These are phyloP conservation scores for Leccinum rimulosum DNA, from an alignment of 768 basidiomycete species.

Conservation along the genomic window DNA sequence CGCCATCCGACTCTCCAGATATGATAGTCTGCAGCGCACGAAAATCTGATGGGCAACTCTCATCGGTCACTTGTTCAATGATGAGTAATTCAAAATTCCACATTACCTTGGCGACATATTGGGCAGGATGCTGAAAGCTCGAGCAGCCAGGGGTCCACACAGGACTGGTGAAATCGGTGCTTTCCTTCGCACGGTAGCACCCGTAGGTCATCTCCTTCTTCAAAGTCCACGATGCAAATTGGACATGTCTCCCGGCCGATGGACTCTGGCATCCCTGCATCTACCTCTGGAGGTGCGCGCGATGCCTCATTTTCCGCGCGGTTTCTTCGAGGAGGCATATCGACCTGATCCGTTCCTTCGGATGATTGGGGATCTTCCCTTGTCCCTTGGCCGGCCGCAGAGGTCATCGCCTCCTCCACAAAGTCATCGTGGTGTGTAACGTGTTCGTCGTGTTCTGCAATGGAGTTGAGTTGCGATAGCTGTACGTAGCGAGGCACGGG, in stretches of 20 bases:
- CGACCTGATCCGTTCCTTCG: conserved; percentile 9
- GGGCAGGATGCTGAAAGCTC: conserved; percentile 90
- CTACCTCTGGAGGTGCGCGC: conserved; percentile 14
- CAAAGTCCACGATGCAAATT: conserved; percentile 93
- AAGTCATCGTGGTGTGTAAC: not conserved
- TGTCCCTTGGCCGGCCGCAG: not conserved
- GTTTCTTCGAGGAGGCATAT: not conserved
- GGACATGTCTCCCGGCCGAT: conserved; percentile 89
- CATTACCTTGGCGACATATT: conserved; percentile 83
- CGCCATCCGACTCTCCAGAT: conserved; percentile 31
- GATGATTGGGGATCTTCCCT: conserved; percentile 1
- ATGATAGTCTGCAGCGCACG: conserved; percentile 60
- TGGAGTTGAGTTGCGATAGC: conserved; percentile 4
- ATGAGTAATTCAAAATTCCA: not conserved
- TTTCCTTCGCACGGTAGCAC: conserved; percentile 89
- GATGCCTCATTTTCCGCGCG: not conserved
- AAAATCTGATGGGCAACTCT: conserved; percentile 43
- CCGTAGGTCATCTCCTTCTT: conserved; percentile 89
- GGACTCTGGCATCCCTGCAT: conserved; percentile 54
- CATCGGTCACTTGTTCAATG: not conserved
- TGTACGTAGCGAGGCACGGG: conserved; percentile 12
- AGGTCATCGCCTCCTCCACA: not conserved
- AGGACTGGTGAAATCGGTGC: conserved; percentile 85
- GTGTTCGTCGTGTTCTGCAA: not conserved
- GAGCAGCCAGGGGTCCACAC: conserved; percentile 93